Conservation (phyloP, 768 basidiomycete genomes). For the Tricholoma sp. region DNA sequence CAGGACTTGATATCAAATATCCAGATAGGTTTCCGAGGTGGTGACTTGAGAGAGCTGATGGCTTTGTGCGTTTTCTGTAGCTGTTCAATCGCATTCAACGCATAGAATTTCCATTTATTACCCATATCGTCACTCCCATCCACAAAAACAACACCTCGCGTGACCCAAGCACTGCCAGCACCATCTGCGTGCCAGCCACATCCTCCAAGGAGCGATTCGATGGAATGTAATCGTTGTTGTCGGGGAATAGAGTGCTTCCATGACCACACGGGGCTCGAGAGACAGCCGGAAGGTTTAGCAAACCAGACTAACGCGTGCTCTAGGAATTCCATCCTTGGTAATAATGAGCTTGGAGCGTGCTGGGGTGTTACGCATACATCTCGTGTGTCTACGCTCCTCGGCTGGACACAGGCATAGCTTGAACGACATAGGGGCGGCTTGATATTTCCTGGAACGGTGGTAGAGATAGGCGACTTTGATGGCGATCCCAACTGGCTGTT, state of each 20-base stretch:
- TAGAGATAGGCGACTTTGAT: background rate
- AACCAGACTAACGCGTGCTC: slow-evolving; percentile 26
- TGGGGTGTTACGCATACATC: background rate
- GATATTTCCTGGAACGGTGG: background rate
- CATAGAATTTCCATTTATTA: slow-evolving; percentile 8
- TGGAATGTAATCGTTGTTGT: slow-evolving; percentile 31
- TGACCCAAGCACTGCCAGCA: slow-evolving; percentile 8
- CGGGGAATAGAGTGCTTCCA: slow-evolving; percentile 29
- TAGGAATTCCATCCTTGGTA: slow-evolving; percentile 2
- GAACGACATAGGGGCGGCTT: background rate
- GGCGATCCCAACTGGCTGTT: background rate
- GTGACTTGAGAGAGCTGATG: background rate
- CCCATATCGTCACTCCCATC: slow-evolving; percentile 19
- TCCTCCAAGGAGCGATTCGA: slow-evolving; percentile 41
- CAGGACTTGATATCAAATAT: slow-evolving; percentile 11
- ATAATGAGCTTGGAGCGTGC: background rate
- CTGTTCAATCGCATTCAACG: slow-evolving; percentile 9
- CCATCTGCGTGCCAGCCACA: slow-evolving; percentile 35
- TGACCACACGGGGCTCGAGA: slow-evolving; percentile 14
- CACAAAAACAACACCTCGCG: slow-evolving; percentile 34
- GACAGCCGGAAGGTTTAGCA: slow-evolving; percentile 10
- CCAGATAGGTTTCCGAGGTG: slow-evolving; percentile 13
- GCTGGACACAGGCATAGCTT: background rate
- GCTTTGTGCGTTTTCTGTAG: background rate
- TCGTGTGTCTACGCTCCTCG: background rate